Percentiles rank a stretch among this genome's conserved stretches.
Evolutionary conservation across 345 rosid species (phyloP).

Genomic region (Gossypium sturtianum): DNA sequence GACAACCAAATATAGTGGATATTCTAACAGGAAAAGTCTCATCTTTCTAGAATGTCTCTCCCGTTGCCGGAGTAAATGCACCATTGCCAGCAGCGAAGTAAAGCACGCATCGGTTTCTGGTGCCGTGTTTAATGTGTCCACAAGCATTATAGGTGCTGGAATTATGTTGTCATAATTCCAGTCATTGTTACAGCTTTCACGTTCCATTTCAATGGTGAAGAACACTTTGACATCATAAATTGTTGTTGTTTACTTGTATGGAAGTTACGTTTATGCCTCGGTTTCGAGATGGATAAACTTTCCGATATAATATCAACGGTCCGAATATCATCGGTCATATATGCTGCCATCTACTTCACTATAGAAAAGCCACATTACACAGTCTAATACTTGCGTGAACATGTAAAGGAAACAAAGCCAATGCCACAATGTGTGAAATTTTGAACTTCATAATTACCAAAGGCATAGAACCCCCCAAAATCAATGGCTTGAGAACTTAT

Average conservation of each 20-base stretch:
- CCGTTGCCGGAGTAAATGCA: slow-evolving; percentile 25
- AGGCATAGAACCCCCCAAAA: neutral
- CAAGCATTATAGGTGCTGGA: slow-evolving; percentile 79
- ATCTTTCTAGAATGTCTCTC: slow-evolving; percentile 31
- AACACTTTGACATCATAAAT: neutral
- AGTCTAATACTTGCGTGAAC: too few relatives aligned
- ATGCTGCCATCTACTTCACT: slow-evolving; percentile 60
- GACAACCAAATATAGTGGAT: too few relatives aligned
- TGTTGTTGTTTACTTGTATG: neutral
- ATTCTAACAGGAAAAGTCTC: slow-evolving; percentile 5
- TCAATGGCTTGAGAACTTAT: neutral
- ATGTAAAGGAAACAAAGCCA: too few relatives aligned
- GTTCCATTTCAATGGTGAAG: slow-evolving; percentile 78
- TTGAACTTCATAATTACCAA: too few relatives aligned
- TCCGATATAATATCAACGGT: slow-evolving; percentile 54
- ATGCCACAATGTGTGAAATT: too few relatives aligned
- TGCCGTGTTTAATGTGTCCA: slow-evolving; percentile 82
- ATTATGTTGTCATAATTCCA: slow-evolving; percentile 62
- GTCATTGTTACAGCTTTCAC: slow-evolving; percentile 85
- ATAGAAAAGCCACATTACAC: too few relatives aligned
- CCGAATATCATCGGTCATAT: slow-evolving; percentile 48
- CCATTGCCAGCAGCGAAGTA: slow-evolving; percentile 35
- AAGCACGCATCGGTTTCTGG: slow-evolving; percentile 51
- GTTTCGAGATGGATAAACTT: slow-evolving; percentile 56
- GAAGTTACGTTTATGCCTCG: slow-evolving; percentile 11